These are phyloP conservation scores for Exophiala dermatitidis DNA, from an alignment of 2,329 filamentous ascomycete genomes.

Conservation along the genomic window DNA sequence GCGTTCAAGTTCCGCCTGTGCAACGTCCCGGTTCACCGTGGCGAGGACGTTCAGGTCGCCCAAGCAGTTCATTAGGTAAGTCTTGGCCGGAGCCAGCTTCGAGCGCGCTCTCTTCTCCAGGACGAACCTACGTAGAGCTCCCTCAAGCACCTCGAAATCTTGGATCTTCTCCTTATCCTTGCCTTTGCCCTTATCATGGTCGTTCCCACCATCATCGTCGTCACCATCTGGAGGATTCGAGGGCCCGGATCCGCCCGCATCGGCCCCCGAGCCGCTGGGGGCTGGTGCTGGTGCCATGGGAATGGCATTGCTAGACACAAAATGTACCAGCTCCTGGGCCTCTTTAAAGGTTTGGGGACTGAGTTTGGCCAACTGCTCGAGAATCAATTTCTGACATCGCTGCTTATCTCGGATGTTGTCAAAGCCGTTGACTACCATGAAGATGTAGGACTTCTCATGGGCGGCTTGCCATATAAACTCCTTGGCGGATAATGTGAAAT, in stretches of 20 bases:
- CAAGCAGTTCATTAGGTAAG: slow-evolving; percentile 87
- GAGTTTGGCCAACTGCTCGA: slow-evolving; percentile 80
- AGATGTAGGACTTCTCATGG: slow-evolving; percentile 95
- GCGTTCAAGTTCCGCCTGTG: slow-evolving; percentile 73
- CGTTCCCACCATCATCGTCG: slow-evolving; percentile 47
- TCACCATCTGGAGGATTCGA: slow-evolving; percentile 37
- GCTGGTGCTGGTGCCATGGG: slow-evolving; percentile 59
- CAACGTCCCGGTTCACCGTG: slow-evolving; percentile 78
- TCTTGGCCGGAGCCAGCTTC: slow-evolving; percentile 90
- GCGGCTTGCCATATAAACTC: slow-evolving; percentile 96
- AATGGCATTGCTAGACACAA: slow-evolving; percentile 94
- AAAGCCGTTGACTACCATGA: slow-evolving; percentile 97
- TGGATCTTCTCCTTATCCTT: slow-evolving; percentile 82
- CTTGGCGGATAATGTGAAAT: slow-evolving; percentile 95
- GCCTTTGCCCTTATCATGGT: slow-evolving; percentile 68
- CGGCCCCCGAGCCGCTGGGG: slow-evolving; percentile 46
- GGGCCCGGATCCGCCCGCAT: slow-evolving; percentile 43
- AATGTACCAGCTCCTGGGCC: slow-evolving; percentile 85
- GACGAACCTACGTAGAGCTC: slow-evolving; percentile 83
- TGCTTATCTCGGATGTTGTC: slow-evolving; percentile 90
- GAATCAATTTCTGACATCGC: slow-evolving; percentile 82
- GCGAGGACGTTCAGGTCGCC: slow-evolving; percentile 79
- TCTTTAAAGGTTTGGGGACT: slow-evolving; percentile 93
- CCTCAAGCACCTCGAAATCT: slow-evolving; percentile 85
- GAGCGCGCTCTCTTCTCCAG: slow-evolving; percentile 91